phyloP scores from a whole-genome alignment of 768 basidiomycete genomes.

The Rhodotorula toruloides region DNA sequence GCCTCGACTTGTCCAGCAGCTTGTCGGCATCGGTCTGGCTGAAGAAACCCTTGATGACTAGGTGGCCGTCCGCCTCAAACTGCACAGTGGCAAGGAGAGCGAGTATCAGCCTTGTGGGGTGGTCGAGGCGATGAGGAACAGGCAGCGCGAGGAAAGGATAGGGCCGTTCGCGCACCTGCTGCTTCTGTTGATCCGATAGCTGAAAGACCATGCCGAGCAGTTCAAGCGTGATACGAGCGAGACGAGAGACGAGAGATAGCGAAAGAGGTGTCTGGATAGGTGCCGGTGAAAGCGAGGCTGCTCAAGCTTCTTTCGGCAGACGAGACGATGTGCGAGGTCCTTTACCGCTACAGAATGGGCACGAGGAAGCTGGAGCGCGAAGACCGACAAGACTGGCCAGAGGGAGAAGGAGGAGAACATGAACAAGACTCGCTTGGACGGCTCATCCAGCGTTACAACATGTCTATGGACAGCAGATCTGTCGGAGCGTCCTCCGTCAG shows the following conservation, averaged over 20 bases:
- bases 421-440: no score
- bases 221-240: background rate
- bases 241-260: background rate
- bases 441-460: no score
- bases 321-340: no score
- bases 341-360: no score
- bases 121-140: no score
- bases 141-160: background rate
- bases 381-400: no score
- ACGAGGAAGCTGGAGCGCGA: no score
- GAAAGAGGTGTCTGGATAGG: background rate
- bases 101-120: background rate
- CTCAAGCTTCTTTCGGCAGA: no score
- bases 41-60: constrained; percentile 67
- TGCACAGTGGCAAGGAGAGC: background rate
- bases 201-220: background rate
- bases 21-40: constrained; percentile 55
- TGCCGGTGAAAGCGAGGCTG: no score
- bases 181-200: constrained; percentile 12
- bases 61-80: constrained; percentile 36
- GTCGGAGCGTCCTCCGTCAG: no score
- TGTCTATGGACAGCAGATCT: no score
- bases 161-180: constrained; percentile 1
- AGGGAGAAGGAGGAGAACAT: no score
- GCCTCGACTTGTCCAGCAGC: constrained; percentile 65